Percentiles rank a stretch among this genome's conserved stretches.
These are phyloP conservation scores for Lachancea quebecensis DNA, from an alignment of 805 yeast genomes.

Conservation along the genomic window DNA sequence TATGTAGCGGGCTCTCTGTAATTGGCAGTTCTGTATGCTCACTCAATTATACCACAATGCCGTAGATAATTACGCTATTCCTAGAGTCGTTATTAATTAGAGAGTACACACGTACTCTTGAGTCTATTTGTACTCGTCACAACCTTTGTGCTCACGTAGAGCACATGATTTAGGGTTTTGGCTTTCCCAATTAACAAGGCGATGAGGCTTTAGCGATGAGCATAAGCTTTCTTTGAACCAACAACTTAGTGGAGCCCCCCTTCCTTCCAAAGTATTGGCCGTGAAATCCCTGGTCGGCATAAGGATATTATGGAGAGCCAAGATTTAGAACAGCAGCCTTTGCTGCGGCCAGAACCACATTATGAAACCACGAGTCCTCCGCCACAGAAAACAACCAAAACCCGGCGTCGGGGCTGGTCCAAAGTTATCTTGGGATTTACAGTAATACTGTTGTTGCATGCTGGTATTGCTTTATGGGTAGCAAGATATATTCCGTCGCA, in stretches of 20 bases:
- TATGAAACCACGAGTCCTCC: slow-evolving; percentile 2
- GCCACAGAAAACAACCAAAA: neutral
- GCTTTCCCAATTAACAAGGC: neutral
- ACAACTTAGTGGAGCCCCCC: neutral
- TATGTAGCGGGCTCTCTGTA: no score
- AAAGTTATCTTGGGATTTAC: neutral
- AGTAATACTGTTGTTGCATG: neutral
- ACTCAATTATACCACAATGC: no score
- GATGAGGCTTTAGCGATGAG: neutral
- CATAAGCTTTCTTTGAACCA: neutral
- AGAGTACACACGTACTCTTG: neutral
- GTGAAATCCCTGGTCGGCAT: no score
- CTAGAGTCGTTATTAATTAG: no score
- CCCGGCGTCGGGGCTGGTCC: neutral
- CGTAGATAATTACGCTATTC: no score
- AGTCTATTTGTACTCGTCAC: neutral
- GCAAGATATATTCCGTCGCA: slow-evolving; percentile 1
- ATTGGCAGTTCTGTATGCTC: no score
- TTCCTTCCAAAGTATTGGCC: neutral
- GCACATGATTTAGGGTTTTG: no score
- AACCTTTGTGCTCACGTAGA: neutral
- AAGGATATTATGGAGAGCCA: neutral
- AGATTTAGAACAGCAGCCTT: slow-evolving; percentile 4
- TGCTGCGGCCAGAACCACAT: neutral
- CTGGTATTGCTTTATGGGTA: neutral